Base-by-base conservation (phyloP, 2,329 filamentous ascomycete species). In the Cryphonectria carpinicola region DNA sequence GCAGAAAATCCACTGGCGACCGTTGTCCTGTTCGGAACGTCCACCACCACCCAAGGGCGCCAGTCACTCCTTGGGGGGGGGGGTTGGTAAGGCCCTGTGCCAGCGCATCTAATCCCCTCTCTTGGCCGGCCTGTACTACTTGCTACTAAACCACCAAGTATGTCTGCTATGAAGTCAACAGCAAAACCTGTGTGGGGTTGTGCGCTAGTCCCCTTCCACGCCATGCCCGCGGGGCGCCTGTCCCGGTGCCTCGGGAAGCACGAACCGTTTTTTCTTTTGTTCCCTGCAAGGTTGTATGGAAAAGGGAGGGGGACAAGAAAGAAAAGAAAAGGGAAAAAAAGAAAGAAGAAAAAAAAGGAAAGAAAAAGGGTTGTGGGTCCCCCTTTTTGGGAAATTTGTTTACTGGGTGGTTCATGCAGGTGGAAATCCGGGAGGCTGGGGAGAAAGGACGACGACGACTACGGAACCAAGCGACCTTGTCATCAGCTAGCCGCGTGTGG, bases 351-450 rank as follows among this genome's bases (percentile, higher is more conserved):
- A 49, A 3, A 17, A 65, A 60, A 62, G 52, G 35, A n/a, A n/a
- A n/a, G n/a, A n/a, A n/a, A 52, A 52, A 62, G 52, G 35, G 25
- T 65, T 41, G 32, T 65, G 39, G 28, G 37, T 37, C 46, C 58
- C 63, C 69, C 46, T 39, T 65, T 52, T 52, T 49, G 39, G n/a
- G 69, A 37, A 52, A 58, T 68, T 41, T 71, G 69, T 71, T 71
- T 68, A 71, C 69, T 52, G 58, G 46, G 4, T 17, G 54, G 13
- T 32, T 32, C 54, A 58, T 58, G 54, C 54, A 61, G n/a, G 7
- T 32, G 58, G 64, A 66, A 70, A 69, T 69, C 64, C 52, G 56
- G 68, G 70, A 67, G 70, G 70, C 65, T 71, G 70, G 70, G 67
- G 39, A 28, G 11, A 28, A 11, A 32, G n/a, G 8, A n/a, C 19